Evolutionary conservation across 2,329 filamentous ascomycete genomes (phyloP), one percentile per base, ranked within the genome.

Genomic region (Dichotomopilus funicola): DNA sequence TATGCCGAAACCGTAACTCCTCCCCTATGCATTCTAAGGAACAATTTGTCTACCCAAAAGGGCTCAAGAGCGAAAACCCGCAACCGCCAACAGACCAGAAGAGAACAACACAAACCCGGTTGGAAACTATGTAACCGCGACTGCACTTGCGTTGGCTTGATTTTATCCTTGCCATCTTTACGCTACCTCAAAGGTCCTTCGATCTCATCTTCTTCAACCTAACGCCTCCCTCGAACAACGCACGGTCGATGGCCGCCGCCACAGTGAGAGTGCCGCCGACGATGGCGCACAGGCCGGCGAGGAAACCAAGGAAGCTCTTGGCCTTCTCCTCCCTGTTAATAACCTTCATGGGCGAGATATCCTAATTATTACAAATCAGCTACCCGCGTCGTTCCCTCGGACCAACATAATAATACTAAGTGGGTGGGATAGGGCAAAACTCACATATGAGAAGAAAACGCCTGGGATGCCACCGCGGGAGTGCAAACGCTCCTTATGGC

Each of bases 341-440:
- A 59, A 99, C 92, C 76, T 97, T 99, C 94, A 99, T 99, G 5
- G 94, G 94, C 2, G 92, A 97, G 71, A 99, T 99, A 66, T 99
- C 94, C 88, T 91, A 53, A 38, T 33, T 31, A 41, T 13, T 5
- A n/a, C 27, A 4, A 33, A 27, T 41, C 8, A 49, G 48, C 37
- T 7, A 49, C 10, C 19, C 8, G 5, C 34, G 38, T 37, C 34
- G 27, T 27, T 27, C 10, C 34, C 5, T 8, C 12, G 8, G 37
- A 38, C 13, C 7, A n/a, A 42, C 40, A 42, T 11, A n/a, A 38
- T 12, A 5, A 42, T 6, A 34, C 33, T 11, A 40, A 8, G 35
- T 11, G n/a, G 12, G 33, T 38, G 13, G n/a, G 35, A n/a, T 13
- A n/a, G 36, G 11, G 36, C 1, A 9, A 12, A 36, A 82, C 87